phyloP scores from a whole-genome alignment of 805 yeast genomes.

The Metschnikowia kofuensis region DNA sequence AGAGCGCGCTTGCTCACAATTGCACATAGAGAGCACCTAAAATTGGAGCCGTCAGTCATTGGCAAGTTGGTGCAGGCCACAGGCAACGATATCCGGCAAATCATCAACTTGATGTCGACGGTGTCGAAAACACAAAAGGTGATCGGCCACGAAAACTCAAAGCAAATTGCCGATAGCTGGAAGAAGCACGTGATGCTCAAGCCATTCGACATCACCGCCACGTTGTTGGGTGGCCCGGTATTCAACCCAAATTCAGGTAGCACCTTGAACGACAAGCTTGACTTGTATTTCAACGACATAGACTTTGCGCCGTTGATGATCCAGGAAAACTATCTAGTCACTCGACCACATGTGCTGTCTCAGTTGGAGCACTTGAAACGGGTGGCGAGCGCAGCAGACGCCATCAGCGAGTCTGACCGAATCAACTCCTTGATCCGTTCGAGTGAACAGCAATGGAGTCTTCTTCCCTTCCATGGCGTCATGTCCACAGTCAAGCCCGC shows the following conservation, averaged over 20 bases:
- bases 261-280: slow-evolving; percentile 76
- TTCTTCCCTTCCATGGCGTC: slow-evolving; percentile 87
- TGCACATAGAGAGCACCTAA: slow-evolving; percentile 79
- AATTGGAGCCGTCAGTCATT: slow-evolving; percentile 74
- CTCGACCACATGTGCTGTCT: slow-evolving; percentile 52
- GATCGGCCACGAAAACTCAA: slow-evolving; percentile 63
- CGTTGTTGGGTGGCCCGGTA: slow-evolving; percentile 55
- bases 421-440: slow-evolving; percentile 82
- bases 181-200: slow-evolving; percentile 86
- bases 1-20: slow-evolving; percentile 85
- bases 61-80: slow-evolving; percentile 85
- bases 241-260: slow-evolving; percentile 53
- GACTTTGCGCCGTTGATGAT: slow-evolving; percentile 95
- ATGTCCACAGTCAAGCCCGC: slow-evolving; percentile 83
- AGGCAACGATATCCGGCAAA: slow-evolving; percentile 89
- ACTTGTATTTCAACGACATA: slow-evolving; percentile 88
- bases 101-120: slow-evolving; percentile 83
- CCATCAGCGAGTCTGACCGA: slow-evolving; percentile 80
- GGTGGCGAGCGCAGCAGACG: slow-evolving; percentile 78
- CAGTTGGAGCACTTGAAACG: slow-evolving; percentile 55
- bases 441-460: slow-evolving; percentile 90
- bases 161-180: slow-evolving; percentile 67
- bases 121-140: slow-evolving; percentile 69
- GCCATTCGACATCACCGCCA: slow-evolving; percentile 85
- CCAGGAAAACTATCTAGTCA: slow-evolving; percentile 82